Base-by-base conservation (phyloP, 1,284 basidiomycete species). In the Coriolopsis trogii region DNA sequence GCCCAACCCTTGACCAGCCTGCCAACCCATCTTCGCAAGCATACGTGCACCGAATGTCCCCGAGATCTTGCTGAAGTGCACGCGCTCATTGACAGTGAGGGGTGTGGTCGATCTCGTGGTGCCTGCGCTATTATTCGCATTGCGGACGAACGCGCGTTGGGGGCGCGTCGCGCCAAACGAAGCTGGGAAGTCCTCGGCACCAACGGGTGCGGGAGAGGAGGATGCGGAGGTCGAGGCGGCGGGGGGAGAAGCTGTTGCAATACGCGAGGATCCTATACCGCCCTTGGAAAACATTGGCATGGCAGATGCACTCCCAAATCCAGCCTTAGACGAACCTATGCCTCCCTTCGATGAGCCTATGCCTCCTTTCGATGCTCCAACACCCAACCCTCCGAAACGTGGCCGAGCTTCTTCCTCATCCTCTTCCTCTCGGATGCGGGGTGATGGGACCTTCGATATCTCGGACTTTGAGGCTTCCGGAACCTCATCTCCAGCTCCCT, bases 21-120 rank as follows among this genome's bases (percentile, higher is more conserved):
- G 77, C 95, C 95, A 98, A 12, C 95, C 95, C 86, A 95, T 93
- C 73, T 94, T 96, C 34, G 84, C 81, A n/a, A 98, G 81, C 81
- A 98, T 83, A 48, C 86, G 84, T 9, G 93, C 88, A 62, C 93
- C 95, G 58, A 93, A 88, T 0, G 87, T 78, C 20, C 83, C 80
- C 25, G 82, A 76, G 9, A 97, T 77, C 61, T 89, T 91, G 61
- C 73, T 79, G 68, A 98, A 94, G 63, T 97, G 94, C 13, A 77
- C 74, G 47, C 78, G 76, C 61, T 98, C 95, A 15, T 77, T 62
- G 2, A 81, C 71, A 6, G 81, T 82, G 20, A 97, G 79, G 2
- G 77, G 73, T 3, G 77, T 75, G 2, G 73, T 70, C 4, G 81
- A 69, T 46, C 75, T 65, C 3, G 81, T 73, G 6, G 78, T 68